phyloP scores from a whole-genome alignment of 2,329 filamentous ascomycete species.

The Trichophyton rubrum region DNA sequence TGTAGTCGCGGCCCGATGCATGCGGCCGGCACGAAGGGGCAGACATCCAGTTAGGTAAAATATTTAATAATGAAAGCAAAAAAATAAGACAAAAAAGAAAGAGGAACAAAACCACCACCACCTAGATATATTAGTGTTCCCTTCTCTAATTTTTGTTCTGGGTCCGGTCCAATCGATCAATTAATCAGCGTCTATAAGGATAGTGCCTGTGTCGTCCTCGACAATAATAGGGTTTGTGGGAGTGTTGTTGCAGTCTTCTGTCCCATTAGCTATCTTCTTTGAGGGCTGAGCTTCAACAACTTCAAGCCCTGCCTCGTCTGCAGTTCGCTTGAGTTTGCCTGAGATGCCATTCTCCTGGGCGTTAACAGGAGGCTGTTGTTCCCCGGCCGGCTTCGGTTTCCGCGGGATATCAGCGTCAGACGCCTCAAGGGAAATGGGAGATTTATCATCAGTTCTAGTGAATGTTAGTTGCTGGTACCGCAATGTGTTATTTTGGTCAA shows the following conservation, averaged over 20 bases:
- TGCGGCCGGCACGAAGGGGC: not conserved
- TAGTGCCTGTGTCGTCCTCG: conserved; percentile 46
- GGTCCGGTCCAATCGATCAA: not conserved
- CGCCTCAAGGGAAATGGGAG: conserved; percentile 29
- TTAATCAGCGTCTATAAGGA: conserved; percentile 54
- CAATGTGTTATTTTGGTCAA: not conserved
- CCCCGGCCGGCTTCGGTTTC: conserved; percentile 30
- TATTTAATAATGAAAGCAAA: too few species aligned
- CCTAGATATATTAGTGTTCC: not conserved
- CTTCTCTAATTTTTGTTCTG: not conserved
- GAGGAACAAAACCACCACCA: not conserved
- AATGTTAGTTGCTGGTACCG: conserved; percentile 15
- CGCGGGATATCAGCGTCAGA: conserved; percentile 34
- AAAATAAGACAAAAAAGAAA: not conserved
- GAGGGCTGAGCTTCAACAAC: conserved; percentile 25
- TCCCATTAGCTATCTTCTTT: conserved; percentile 26
- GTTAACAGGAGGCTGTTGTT: conserved; percentile 21
- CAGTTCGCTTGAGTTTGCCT: conserved; percentile 35
- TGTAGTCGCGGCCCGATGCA: not conserved
- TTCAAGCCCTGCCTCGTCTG: conserved; percentile 28
- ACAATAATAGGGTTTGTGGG: conserved; percentile 30
- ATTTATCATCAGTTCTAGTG: conserved; percentile 22
- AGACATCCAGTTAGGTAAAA: not conserved
- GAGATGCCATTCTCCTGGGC: conserved; percentile 14
- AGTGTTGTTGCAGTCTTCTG: conserved; percentile 28